These are phyloP conservation scores for Bullera alba DNA, from an alignment of 768 basidiomycete genomes.

Conservation along the genomic window DNA sequence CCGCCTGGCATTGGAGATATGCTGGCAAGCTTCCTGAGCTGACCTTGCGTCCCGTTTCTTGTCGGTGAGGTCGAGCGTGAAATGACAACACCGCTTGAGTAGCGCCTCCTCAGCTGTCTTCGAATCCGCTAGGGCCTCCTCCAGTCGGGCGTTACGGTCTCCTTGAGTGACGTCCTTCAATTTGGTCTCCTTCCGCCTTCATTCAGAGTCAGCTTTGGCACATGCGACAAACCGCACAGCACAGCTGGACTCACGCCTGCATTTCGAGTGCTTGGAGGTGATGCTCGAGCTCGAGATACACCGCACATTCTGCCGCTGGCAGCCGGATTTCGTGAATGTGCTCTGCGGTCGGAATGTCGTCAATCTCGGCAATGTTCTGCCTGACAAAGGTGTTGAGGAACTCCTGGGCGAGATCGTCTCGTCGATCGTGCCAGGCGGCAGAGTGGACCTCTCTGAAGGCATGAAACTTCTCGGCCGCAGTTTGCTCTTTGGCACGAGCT, in stretches of 20 bases:
- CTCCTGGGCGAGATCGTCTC: conserved; percentile 70
- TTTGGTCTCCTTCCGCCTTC: conserved; percentile 36
- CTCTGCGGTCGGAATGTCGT: conserved; percentile 76
- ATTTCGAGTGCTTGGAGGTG: conserved; percentile 85
- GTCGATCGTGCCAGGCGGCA: conserved; percentile 83
- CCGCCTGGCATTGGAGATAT: conserved; percentile 75
- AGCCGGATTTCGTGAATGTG: conserved; percentile 60
- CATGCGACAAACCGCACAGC: conserved; percentile 47
- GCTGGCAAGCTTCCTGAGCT: conserved; percentile 86
- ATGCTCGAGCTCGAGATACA: conserved; percentile 90
- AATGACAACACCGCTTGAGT: conserved; percentile 90
- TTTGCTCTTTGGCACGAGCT: conserved; percentile 74
- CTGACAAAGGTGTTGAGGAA: conserved; percentile 45
- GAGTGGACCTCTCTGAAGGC: conserved; percentile 93
- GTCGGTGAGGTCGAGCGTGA: conserved; percentile 46
- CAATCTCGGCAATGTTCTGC: conserved; percentile 92
- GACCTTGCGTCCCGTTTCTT: conserved; percentile 50
- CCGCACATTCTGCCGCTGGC: conserved; percentile 87
- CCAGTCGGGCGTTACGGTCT: conserved; percentile 81
- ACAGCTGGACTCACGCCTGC: conserved; percentile 47
- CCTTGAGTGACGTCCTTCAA: conserved; percentile 35
- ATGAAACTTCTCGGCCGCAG: conserved; percentile 87
- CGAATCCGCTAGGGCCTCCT: conserved; percentile 80
- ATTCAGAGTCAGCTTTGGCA: conserved; percentile 46
- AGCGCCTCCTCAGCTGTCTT: conserved; percentile 74